Percentiles rank a stretch among this genome's conserved stretches.
These are phyloP conservation scores for Talaromyces sp. DNA, from an alignment of 2,329 filamentous ascomycete species.

Conservation along the genomic window DNA sequence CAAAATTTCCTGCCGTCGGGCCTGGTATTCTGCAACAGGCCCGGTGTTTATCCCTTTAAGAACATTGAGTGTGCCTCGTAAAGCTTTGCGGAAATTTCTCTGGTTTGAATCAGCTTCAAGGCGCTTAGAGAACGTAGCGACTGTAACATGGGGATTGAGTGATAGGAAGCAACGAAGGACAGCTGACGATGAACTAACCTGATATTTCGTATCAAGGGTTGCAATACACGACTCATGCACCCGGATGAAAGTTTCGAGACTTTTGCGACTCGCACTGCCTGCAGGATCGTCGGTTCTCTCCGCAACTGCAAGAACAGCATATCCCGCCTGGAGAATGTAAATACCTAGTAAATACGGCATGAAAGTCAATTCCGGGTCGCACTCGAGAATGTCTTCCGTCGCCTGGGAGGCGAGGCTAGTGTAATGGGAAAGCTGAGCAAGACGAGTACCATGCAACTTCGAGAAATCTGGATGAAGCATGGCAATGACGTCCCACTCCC, in stretches of 20 bases:
- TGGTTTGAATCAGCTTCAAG: background rate
- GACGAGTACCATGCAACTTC: background rate
- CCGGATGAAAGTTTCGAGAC: conserved; percentile 2
- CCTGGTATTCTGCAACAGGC: background rate
- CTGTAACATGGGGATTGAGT: no score
- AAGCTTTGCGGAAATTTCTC: conserved; percentile 7
- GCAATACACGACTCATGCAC: conserved; percentile 7
- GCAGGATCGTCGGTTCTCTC: background rate
- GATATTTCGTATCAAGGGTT: conserved; percentile 6
- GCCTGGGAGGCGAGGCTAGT: background rate
- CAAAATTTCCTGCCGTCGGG: conserved; percentile 6
- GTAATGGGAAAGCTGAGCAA: background rate
- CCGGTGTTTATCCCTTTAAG: background rate
- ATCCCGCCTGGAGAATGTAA: conserved; percentile 2
- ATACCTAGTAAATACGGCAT: conserved; percentile 10
- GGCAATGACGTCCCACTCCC: conserved; percentile 1
- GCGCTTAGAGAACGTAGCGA: no score
- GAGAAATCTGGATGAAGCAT: background rate
- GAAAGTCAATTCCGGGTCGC: conserved; percentile 5
- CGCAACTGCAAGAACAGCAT: background rate
- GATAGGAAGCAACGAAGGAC: no score
- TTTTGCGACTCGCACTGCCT: background rate
- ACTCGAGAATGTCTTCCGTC: background rate
- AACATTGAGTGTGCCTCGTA: background rate
- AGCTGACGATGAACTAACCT: background rate